Evolutionary conservation across 495 filamentous ascomycete genomes (phyloP).

Genomic region (Immersiella caudata): DNA sequence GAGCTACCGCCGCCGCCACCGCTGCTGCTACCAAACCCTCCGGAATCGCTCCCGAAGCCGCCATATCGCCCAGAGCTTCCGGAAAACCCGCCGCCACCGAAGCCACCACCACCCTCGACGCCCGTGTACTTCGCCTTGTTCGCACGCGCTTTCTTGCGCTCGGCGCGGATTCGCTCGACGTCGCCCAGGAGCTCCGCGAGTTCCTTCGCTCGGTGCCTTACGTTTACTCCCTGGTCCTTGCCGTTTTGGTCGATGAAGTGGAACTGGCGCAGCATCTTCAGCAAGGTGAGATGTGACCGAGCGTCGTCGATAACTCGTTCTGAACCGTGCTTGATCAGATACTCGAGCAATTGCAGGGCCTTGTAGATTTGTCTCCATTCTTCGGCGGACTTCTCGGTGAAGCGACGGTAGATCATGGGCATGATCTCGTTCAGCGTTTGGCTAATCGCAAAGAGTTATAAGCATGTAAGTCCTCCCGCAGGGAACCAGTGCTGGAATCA

Average conservation of each 20-base stretch:
- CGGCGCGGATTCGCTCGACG: conserved; percentile 87
- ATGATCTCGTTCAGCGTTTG: conserved; percentile 99
- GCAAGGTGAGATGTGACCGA: conserved; percentile 85
- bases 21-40: conserved; percentile 50
- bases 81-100: conserved; percentile 60
- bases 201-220: conserved; percentile 94
- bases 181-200: conserved; percentile 90
- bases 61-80: conserved; percentile 69
- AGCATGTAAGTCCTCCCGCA: not conserved
- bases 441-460: conserved; percentile 48
- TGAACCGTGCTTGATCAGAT: conserved; percentile 96
- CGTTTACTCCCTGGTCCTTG: conserved; percentile 98
- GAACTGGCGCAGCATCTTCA: conserved; percentile 99
- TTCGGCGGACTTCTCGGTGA: conserved; percentile 96
- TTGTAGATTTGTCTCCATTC: conserved; percentile 99
- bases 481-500: not conserved
- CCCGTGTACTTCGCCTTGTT: conserved; percentile 94
- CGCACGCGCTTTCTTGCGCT: conserved; percentile 89
- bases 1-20: conserved; percentile 57
- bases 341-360: conserved; percentile 93
- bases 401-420: conserved; percentile 99
- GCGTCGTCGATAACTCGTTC: conserved; percentile 98
- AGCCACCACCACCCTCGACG: conserved; percentile 73
- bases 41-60: conserved; percentile 80
- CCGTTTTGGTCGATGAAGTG: conserved; percentile 96